phyloP scores from a whole-genome alignment of 129 eudicot genomes.

The Escallonia rubra region DNA sequence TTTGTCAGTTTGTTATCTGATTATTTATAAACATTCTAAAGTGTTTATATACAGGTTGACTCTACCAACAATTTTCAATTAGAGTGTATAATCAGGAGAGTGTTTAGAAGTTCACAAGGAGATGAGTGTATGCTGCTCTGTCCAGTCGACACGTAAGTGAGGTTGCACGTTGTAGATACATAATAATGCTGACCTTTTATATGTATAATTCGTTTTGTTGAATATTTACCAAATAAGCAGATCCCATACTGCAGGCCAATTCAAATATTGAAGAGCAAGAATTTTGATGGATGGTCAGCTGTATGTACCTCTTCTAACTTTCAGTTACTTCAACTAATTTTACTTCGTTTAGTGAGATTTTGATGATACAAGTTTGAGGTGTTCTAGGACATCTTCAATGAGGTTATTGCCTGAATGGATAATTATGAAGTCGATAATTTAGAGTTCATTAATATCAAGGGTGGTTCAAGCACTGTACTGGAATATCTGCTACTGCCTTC shows the following conservation, averaged over 20 bases:
- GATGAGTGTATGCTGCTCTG: constrained; percentile 91
- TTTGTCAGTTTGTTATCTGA: too few species aligned
- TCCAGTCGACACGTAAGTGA: constrained; percentile 91
- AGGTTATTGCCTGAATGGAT: neutral
- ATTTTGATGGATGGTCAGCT: constrained; percentile 92
- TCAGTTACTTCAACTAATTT: neutral
- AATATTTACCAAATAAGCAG: neutral
- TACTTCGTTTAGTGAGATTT: neutral
- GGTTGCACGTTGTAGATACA: neutral
- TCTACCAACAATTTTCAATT: constrained; percentile 71
- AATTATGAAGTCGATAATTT: too few species aligned
- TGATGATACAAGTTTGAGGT: neutral
- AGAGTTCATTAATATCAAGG: too few species aligned
- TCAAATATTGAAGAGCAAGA: constrained; percentile 85
- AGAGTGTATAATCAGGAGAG: constrained; percentile 88
- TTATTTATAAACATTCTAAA: neutral
- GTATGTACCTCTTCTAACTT: constrained; percentile 38
- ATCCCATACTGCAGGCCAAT: constrained; percentile 68
- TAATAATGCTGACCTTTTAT: too few species aligned
- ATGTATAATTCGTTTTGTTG: neutral
- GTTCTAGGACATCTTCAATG: neutral
- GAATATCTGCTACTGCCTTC: too few species aligned
- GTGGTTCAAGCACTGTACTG: too few species aligned
- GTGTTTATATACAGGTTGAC: constrained; percentile 68
- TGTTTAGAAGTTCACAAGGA: constrained; percentile 74